These are phyloP conservation scores for Lactuca sativa DNA, from an alignment of 129 eudicot genomes.

Conservation along the genomic window DNA sequence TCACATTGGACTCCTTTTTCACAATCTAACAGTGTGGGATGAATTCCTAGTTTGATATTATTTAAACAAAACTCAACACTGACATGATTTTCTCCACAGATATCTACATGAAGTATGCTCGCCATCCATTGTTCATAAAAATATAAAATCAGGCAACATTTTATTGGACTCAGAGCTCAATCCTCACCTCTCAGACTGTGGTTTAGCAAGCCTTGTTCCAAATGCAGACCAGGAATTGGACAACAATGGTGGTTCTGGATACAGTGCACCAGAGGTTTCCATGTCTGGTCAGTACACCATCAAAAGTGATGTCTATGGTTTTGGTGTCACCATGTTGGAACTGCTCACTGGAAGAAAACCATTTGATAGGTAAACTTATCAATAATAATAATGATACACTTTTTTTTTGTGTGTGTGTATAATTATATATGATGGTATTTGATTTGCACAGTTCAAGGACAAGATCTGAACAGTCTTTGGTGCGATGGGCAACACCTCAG, in stretches of 20 bases:
- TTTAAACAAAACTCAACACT: no score
- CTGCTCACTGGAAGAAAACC: slow-evolving; percentile 93
- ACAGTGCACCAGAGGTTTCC: slow-evolving; percentile 94
- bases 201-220: slow-evolving; percentile 73
- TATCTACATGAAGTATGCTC: slow-evolving; percentile 97
- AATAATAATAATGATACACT: background rate
- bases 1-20: no score
- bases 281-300: slow-evolving; percentile 90
- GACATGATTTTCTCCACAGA: slow-evolving; percentile 36
- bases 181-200: slow-evolving; percentile 96
- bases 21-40: no score
- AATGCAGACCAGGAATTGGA: slow-evolving; percentile 82
- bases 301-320: slow-evolving; percentile 92
- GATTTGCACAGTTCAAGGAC: slow-evolving; percentile 60
- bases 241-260: slow-evolving; percentile 57
- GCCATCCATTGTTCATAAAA: slow-evolving; percentile 90
- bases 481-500: slow-evolving; percentile 99
- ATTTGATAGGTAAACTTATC: slow-evolving; percentile 63
- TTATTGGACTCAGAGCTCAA: slow-evolving; percentile 85
- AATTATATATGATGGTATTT: background rate
- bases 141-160: slow-evolving; percentile 82
- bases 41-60: no score
- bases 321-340: slow-evolving; percentile 97
- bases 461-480: slow-evolving; percentile 88
- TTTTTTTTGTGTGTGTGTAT: background rate